phyloP scores from a whole-genome alignment of 2,329 filamentous ascomycete genomes.

The Ophiostoma sp. region DNA sequence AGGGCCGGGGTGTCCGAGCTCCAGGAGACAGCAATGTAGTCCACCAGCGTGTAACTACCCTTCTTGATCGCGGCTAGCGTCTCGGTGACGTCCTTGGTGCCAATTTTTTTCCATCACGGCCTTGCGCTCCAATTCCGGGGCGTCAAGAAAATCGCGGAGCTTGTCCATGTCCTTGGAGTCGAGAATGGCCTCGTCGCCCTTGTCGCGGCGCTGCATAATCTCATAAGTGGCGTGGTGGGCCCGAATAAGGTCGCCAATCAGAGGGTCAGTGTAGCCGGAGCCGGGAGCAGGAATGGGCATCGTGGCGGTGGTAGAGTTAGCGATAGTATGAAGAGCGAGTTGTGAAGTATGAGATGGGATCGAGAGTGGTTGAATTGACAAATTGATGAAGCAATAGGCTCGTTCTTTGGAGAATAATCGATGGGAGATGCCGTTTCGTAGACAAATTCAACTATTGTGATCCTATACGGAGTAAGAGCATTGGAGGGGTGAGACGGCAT shows the following conservation, averaged over 20 bases:
- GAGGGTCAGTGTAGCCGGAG: conserved; percentile 27
- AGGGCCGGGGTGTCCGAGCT: conserved; percentile 20
- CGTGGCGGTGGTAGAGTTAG: background rate
- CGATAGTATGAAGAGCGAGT: background rate
- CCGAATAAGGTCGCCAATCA: conserved; percentile 25
- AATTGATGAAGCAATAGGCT: too few species aligned
- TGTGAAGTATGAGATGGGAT: background rate
- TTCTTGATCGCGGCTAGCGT: background rate
- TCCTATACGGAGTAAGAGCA: background rate
- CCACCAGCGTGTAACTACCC: conserved; percentile 8
- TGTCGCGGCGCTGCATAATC: conserved; percentile 29
- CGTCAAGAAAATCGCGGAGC: conserved; percentile 6
- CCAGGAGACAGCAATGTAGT: background rate
- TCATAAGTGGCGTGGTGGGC: conserved; percentile 29
- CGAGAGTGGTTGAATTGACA: background rate
- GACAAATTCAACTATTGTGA: background rate
- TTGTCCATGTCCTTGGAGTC: conserved; percentile 20
- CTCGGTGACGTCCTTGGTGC: background rate
- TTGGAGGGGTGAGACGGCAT: background rate
- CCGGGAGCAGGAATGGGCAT: background rate
- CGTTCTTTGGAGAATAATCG: background rate
- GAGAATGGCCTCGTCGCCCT: conserved; percentile 22
- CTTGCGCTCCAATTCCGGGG: background rate
- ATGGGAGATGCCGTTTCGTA: background rate
- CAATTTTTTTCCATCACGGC: background rate